A percentile compares a stretch with the other conserved stretches of the same genome.
Conservation (phyloP, 164 flowering plant genomes). For the Amborella trichopoda region DNA sequence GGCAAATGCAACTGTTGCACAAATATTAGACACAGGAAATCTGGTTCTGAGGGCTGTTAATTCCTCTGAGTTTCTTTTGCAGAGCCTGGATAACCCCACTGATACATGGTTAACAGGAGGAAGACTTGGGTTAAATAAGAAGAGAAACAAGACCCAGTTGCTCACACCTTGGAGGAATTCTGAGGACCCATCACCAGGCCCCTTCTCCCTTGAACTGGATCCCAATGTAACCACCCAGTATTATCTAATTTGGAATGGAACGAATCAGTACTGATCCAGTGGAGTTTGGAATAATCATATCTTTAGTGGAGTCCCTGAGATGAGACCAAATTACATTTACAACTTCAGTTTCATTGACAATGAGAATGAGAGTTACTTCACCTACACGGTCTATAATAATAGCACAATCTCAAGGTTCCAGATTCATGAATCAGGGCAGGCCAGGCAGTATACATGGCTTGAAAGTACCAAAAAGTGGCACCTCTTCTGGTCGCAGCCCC, state of each 20-base stretch:
- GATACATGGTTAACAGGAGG: constrained; percentile 11
- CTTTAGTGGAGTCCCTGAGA: constrained; percentile 11
- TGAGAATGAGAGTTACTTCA: constrained; percentile 5
- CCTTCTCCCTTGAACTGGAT: constrained; percentile 7
- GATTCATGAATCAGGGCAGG: constrained; percentile 14
- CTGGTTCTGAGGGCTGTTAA: constrained; percentile 12
- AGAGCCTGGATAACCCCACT: constrained; percentile 14
- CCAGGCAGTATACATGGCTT: constrained; percentile 11
- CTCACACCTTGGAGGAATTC: constrained; percentile 9
- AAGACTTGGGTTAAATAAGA: constrained; percentile 4
- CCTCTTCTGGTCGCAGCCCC: constrained; percentile 17
- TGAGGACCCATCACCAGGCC: constrained; percentile 13
- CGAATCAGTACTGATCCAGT: constrained; percentile 7
- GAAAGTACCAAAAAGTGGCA: not conserved
- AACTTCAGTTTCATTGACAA: constrained; percentile 7
- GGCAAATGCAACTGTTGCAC: constrained; percentile 7
- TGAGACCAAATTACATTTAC: constrained; percentile 3
- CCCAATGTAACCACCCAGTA: constrained; percentile 3
- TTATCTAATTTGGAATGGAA: constrained; percentile 6
- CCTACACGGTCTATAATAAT: not conserved
- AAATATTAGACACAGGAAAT: constrained; percentile 21
- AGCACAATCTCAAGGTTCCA: constrained; percentile 8
- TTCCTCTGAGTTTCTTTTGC: constrained; percentile 1
- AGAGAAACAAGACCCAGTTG: constrained; percentile 1
- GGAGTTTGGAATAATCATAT: constrained; percentile 9